These are phyloP conservation scores for Polygonum aviculare DNA, from an alignment of 148 eudicot genomes.

Conservation along the genomic window DNA sequence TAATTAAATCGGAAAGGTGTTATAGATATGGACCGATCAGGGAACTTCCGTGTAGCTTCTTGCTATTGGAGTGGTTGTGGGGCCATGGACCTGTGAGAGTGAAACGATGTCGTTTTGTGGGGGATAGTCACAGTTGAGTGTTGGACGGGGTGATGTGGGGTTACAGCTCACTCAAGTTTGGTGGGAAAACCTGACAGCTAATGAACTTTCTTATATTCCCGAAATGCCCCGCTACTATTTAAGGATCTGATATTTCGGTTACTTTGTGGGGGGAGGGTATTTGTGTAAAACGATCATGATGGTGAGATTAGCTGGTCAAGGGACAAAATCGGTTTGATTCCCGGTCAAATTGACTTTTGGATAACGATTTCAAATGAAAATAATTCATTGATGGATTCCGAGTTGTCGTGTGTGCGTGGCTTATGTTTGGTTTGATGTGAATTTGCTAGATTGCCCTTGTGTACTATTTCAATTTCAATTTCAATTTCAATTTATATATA, in stretches of 20 bases:
- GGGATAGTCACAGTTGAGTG: not conserved
- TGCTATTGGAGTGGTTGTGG: conserved; percentile 1
- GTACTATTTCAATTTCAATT: not conserved
- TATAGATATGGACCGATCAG: not conserved
- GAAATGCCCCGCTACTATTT: not conserved
- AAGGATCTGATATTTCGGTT: not conserved
- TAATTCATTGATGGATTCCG: not conserved
- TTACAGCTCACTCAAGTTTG: not conserved
- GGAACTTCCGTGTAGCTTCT: not conserved
- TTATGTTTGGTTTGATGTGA: not conserved
- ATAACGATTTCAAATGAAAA: not conserved
- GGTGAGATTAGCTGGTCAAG: not conserved
- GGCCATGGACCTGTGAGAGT: not conserved
- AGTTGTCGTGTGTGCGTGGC: not conserved
- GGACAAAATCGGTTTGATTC: not conserved
- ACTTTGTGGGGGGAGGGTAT: not conserved
- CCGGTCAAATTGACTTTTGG: not conserved
- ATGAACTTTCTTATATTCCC: not conserved
- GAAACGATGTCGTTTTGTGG: conserved; percentile 1
- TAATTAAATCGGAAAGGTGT: not conserved
- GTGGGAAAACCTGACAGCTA: conserved; percentile 1
- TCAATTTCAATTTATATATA: not conserved
- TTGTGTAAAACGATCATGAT: not conserved
- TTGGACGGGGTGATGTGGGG: conserved; percentile 4
- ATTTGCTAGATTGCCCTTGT: not conserved